phyloP scores from a whole-genome alignment of 2,329 filamentous ascomycete genomes.

The Fusarium chlamydosporum region DNA sequence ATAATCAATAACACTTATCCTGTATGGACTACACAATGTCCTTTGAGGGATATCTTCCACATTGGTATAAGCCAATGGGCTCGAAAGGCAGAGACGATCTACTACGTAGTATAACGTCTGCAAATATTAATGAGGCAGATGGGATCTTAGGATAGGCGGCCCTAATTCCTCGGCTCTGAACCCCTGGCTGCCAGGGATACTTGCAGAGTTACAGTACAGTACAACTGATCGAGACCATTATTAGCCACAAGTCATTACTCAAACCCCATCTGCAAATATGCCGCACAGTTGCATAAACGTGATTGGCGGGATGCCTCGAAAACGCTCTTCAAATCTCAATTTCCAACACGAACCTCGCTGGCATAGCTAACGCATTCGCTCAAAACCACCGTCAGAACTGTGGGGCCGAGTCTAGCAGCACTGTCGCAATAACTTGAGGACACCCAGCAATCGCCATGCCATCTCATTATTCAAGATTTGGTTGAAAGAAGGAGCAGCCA shows the following conservation, averaged over 20 bases:
- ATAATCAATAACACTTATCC: not conserved
- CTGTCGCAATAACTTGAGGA: slow-evolving; percentile 3
- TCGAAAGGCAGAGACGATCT: not conserved
- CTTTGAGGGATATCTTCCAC: not conserved
- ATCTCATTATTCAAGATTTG: slow-evolving; percentile 33
- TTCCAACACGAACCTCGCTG: slow-evolving; percentile 31
- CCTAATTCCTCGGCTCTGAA: slow-evolving; percentile 49
- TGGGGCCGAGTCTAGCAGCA: slow-evolving; percentile 35
- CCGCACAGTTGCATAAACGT: slow-evolving; percentile 39
- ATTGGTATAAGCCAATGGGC: not conserved
- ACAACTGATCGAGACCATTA: slow-evolving; percentile 46
- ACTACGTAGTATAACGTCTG: not conserved
- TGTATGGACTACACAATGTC: not conserved
- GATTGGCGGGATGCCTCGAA: slow-evolving; percentile 44
- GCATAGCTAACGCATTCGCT: slow-evolving; percentile 25
- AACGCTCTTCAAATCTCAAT: slow-evolving; percentile 39
- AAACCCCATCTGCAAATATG: slow-evolving; percentile 44
- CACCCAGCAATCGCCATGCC: slow-evolving; percentile 31
- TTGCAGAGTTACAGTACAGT: slow-evolving; percentile 33
- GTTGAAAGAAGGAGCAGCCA: slow-evolving; percentile 26
- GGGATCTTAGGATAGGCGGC: slow-evolving; percentile 46
- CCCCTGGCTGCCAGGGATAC: slow-evolving; percentile 44
- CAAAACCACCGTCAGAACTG: slow-evolving; percentile 43
- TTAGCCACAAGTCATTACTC: slow-evolving; percentile 26
- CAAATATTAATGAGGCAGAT: slow-evolving; percentile 30